Percentiles rank a stretch among this genome's conserved stretches.
These are phyloP conservation scores for Pouteria glomerata DNA, from an alignment of 148 eudicot genomes.

Conservation along the genomic window DNA sequence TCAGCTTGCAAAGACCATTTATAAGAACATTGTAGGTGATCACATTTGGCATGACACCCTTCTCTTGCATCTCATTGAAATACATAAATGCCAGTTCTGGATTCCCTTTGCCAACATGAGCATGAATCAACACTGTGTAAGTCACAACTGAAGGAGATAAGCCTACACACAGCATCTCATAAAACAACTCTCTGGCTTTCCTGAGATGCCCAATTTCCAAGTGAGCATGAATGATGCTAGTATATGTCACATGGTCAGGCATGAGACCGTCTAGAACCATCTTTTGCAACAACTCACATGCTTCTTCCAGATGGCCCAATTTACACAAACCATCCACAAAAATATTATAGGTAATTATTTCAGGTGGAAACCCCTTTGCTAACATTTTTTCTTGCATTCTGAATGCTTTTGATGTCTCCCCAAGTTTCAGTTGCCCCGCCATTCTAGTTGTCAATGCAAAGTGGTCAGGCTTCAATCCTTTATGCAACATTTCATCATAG, in stretches of 20 bases:
- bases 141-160: constrained; percentile 48
- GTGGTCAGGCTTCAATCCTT: constrained; percentile 48
- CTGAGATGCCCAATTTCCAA: constrained; percentile 35
- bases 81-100: constrained; percentile 36
- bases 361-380: constrained; percentile 35
- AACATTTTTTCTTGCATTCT: constrained; percentile 41
- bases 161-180: constrained; percentile 35
- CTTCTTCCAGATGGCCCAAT: constrained; percentile 41
- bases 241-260: constrained; percentile 51
- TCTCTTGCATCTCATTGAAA: constrained; percentile 46
- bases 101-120: constrained; percentile 32
- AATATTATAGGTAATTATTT: constrained; percentile 43
- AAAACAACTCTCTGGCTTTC: constrained; percentile 39
- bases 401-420: constrained; percentile 26
- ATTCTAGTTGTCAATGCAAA: constrained; percentile 35
- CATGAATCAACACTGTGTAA: constrained; percentile 47
- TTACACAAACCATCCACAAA: constrained; percentile 40
- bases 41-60: constrained; percentile 43
- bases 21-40: constrained; percentile 54
- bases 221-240: constrained; percentile 43
- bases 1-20: constrained; percentile 50
- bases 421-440: constrained; percentile 37
- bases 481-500: constrained; percentile 40
- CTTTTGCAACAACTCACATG: constrained; percentile 30
- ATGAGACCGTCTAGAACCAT: constrained; percentile 36